phyloP scores from a whole-genome alignment of 192 early-diverging fungal species.

The Obelidium mucronatum region DNA sequence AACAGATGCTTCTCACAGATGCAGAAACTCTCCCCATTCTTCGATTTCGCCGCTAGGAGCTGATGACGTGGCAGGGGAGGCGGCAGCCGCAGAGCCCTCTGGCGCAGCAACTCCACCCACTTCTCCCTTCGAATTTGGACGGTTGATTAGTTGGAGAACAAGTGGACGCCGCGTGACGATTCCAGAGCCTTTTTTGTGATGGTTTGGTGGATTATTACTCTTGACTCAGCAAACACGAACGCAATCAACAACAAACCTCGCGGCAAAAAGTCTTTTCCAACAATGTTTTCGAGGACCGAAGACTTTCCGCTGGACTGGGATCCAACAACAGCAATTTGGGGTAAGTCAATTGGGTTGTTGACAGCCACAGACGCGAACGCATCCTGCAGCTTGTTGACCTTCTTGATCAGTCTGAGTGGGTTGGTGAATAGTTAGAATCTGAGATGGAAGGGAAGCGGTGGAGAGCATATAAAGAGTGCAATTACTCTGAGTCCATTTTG shows the following conservation, averaged over 20 bases:
- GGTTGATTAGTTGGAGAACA: constrained; percentile 97
- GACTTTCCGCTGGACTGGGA: constrained; percentile 81
- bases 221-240: background rate
- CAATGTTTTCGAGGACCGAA: constrained; percentile 96
- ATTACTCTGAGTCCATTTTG: background rate
- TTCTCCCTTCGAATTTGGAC: constrained; percentile 69
- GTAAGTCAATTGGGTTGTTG: constrained; percentile 64
- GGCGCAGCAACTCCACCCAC: constrained; percentile 59
- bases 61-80: background rate
- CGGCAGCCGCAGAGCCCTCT: constrained; percentile 28
- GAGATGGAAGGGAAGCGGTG: background rate
- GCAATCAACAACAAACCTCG: constrained; percentile 59
- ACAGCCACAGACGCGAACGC: constrained; percentile 58
- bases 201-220: background rate
- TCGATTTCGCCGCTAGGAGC: constrained; percentile 65
- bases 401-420: constrained; percentile 32
- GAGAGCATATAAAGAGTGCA: background rate
- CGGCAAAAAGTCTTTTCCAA: constrained; percentile 97
- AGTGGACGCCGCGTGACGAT: constrained; percentile 98
- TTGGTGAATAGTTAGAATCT: background rate
- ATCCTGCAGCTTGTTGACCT: constrained; percentile 57
- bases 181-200: constrained; percentile 69
- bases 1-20: constrained; percentile 54
- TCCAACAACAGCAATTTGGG: constrained; percentile 66
- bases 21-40: constrained; percentile 99